Evolutionary conservation across 2,329 filamentous ascomycete genomes (phyloP).

Genomic region (Cladophialophora exuberans): DNA sequence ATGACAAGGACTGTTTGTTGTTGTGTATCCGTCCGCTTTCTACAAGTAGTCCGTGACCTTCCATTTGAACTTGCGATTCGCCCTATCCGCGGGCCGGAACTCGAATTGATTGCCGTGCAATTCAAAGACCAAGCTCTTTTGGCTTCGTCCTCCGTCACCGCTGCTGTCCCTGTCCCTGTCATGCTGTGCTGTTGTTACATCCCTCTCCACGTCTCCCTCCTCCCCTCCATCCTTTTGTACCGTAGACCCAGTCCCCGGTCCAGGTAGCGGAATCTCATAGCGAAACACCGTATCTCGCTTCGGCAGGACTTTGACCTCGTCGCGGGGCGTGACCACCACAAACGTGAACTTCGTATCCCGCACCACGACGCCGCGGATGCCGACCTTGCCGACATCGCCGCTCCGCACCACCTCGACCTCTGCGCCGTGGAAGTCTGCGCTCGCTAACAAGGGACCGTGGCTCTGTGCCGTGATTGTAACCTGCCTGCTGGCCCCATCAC

Average conservation of each 20-base stretch:
- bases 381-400: conserved; percentile 78
- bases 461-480: conserved; percentile 54
- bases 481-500: too few species aligned
- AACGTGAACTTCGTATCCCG: conserved; percentile 86
- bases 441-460: conserved; percentile 66
- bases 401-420: conserved; percentile 80
- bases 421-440: conserved; percentile 90
- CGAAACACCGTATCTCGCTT: conserved; percentile 89
- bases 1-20: not conserved
- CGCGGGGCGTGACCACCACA: conserved; percentile 74
- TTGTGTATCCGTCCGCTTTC: not conserved
- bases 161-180: not conserved
- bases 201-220: conserved; percentile 15
- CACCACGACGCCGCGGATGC: conserved; percentile 82
- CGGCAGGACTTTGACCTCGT: conserved; percentile 64
- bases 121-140: conserved; percentile 75
- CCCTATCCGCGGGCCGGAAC: conserved; percentile 78
- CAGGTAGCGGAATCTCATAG: conserved; percentile 65
- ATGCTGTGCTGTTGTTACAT: too few species aligned
- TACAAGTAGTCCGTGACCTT: conserved; percentile 49
- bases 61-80: conserved; percentile 88
- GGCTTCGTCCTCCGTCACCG: too few species aligned
- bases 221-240: conserved; percentile 7
- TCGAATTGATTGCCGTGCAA: conserved; percentile 86
- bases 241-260: conserved; percentile 31